These are phyloP conservation scores for Circinella umbellata DNA, from an alignment of 371 early-diverging fungal species.

Conservation along the genomic window DNA sequence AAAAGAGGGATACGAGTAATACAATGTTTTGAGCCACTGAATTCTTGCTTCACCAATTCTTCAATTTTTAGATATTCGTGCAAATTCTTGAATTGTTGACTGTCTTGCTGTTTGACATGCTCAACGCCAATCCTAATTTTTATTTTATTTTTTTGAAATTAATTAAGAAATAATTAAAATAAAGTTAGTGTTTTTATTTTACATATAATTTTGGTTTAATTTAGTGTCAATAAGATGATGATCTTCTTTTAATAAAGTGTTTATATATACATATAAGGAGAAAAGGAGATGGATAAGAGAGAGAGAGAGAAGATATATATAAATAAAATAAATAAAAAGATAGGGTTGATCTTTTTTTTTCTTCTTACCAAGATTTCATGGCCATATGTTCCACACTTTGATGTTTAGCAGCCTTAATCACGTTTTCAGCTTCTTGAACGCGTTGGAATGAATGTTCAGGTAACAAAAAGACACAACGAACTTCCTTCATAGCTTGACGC, in stretches of 20 bases:
- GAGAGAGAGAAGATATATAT: no score
- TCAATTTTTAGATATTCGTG: slow-evolving; percentile 33
- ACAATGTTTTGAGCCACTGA: slow-evolving; percentile 21
- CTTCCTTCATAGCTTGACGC: slow-evolving; percentile 24
- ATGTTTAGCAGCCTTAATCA: slow-evolving; percentile 32
- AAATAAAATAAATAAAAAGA: background rate
- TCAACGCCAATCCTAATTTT: slow-evolving; percentile 37
- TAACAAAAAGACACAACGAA: slow-evolving; percentile 25
- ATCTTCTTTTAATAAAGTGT: no score
- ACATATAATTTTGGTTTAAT: background rate
- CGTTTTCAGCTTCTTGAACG: slow-evolving; percentile 35
- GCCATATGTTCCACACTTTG: slow-evolving; percentile 32
- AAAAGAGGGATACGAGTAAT: slow-evolving; percentile 30
- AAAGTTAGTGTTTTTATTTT: no score
- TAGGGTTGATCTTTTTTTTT: background rate
- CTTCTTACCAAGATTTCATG: slow-evolving; percentile 39
- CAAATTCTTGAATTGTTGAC: slow-evolving; percentile 21
- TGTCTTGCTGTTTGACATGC: slow-evolving; percentile 20
- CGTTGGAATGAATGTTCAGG: slow-evolving; percentile 36
- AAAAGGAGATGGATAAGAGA: background rate
- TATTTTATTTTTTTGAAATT: background rate
- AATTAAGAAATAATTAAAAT: no score
- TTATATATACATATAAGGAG: background rate
- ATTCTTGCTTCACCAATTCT: slow-evolving; percentile 30
- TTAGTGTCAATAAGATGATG: background rate